Evolutionary conservation across 1,284 basidiomycete genomes (phyloP).

Genomic region (Trichosporon sp.): DNA sequence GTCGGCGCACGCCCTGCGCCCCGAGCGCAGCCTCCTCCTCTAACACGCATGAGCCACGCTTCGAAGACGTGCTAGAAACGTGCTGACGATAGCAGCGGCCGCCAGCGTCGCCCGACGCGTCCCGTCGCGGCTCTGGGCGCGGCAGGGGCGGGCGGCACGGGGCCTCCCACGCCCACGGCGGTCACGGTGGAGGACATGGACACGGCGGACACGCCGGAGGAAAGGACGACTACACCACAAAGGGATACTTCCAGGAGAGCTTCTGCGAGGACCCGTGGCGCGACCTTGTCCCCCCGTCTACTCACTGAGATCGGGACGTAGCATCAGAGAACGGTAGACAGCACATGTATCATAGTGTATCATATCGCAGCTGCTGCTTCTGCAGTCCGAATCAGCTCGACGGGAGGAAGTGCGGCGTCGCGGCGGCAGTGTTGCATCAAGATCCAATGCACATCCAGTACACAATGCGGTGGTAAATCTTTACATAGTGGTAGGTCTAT

Average conservation of each 20-base stretch:
- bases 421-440: no score
- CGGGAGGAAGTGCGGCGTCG: no score
- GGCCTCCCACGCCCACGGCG: conserved; percentile 1
- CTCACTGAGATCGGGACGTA: neutral
- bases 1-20: neutral
- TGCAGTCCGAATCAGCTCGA: no score
- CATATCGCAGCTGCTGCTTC: neutral
- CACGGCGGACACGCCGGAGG: conserved; percentile 10
- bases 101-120: neutral
- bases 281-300: conserved; percentile 8
- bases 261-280: conserved; percentile 42
- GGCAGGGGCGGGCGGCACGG: neutral
- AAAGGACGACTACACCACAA: neutral
- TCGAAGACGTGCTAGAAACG: no score
- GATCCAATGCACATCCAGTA: no score
- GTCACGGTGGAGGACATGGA: conserved; percentile 9
- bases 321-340: neutral
- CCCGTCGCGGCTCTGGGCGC: neutral
- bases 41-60: no score
- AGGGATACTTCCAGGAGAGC: conserved; percentile 34
- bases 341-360: neutral
- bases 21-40: neutral
- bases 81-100: neutral
- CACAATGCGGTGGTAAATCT: neutral
- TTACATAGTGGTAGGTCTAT: neutral